Evolutionary conservation across 2,329 filamentous ascomycete species (phyloP), one percentile per base, ranked within the genome.

Genomic region (Phoma sp.): DNA sequence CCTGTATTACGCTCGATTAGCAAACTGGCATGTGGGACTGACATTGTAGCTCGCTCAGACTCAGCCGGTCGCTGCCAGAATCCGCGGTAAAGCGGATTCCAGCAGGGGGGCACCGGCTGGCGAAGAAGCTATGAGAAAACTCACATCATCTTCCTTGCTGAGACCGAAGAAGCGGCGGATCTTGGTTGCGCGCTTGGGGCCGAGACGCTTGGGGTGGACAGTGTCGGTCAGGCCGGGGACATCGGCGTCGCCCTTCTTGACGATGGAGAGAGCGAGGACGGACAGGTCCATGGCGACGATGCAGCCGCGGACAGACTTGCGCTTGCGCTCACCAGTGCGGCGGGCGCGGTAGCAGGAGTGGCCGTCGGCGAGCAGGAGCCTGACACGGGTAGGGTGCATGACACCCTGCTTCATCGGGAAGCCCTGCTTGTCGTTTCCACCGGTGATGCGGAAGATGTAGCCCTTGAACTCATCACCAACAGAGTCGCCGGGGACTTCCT

Each of bases 361-460:
- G 80, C 95, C 95, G 53, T 96, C 92, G 78, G 89, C 79, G 78
- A 99, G 92, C 76, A 99, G 90, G 71, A 99, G 92, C 73, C 91
- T 90, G 83, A 97, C 95, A 95, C 95, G 95, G 80, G 91, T 95
- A 75, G 95, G 93, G 82, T 96, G 91, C 87, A 99, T 93, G 80
- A 96, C 91, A 87, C 95, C 95, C 89, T 99, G 96, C 92, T 99
- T 99, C 95, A 99, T 99, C 74, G 95, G 95, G 88, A 99, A 99
- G 85, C 95, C 95, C 87, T 99, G 96, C 92, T 99, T 99, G 91
- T 99, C 95, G 90, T 99, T 99, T 79, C 96, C 95, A 78, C 95
- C 96, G 76, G 95, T 99, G 85, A 99, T 98, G 80, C 88, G 90
- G 89, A 99, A 92, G 85, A 99, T 89, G 87, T 99, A 99, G 82